These are phyloP conservation scores for Neurospora sublineolata DNA, from an alignment of 495 filamentous ascomycete species.

Conservation along the genomic window DNA sequence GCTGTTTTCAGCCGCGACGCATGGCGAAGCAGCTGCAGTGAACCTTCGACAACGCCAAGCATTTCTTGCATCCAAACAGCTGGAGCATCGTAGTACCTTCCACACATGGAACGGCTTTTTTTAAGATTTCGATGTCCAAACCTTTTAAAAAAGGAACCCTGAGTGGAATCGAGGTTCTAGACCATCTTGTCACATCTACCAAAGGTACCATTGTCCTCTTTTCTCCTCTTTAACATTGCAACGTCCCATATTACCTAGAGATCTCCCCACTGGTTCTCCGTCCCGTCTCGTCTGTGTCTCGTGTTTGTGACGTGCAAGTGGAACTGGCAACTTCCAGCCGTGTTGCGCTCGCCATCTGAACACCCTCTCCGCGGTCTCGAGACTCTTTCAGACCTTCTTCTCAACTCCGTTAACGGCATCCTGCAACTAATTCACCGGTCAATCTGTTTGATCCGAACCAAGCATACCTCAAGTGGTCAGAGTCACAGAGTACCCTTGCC, in stretches of 20 bases:
- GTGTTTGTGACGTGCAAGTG: conserved; percentile 1
- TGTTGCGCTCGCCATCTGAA: neutral
- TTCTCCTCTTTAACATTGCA: neutral
- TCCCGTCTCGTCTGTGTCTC: neutral
- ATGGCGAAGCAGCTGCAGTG: neutral
- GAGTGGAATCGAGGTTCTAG: neutral
- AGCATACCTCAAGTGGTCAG: neutral
- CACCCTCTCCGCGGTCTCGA: neutral
- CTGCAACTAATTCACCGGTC: neutral
- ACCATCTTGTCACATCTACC: neutral
- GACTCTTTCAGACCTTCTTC: neutral
- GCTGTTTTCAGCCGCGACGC: neutral
- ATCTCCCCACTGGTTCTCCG: conserved; percentile 1
- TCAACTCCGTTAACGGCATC: neutral
- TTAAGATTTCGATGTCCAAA: neutral
- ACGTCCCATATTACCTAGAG: neutral
- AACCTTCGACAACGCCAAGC: neutral
- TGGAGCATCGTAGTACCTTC: neutral
- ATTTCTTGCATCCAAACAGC: neutral
- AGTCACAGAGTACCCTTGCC: neutral
- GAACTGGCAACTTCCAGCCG: neutral
- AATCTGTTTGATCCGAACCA: neutral
- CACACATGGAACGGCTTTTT: neutral
- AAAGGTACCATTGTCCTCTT: neutral
- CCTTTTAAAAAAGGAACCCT: neutral